Base-by-base conservation (phyloP, 2,329 filamentous ascomycete species). In the Fusarium subtropicale region DNA sequence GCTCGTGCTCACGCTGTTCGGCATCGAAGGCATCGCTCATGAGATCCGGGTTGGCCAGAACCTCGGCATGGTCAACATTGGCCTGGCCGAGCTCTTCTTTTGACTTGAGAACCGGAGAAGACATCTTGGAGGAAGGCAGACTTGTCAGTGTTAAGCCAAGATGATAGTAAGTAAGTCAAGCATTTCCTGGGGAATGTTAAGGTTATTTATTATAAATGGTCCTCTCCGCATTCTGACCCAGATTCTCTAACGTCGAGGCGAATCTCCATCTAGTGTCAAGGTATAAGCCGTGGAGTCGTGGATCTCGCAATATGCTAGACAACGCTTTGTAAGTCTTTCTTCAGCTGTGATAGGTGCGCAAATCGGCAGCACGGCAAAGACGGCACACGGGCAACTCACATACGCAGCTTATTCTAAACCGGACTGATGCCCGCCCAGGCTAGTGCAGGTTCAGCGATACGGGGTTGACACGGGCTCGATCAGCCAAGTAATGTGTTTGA, bases 1-100 rank as follows among this genome's bases (percentile, higher is more conserved):
- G 78, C 30, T 81, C 67, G 66, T 82, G 80, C 73, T 84, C 82
- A 33, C 70, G 72, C 50, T 81, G 81, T 76, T 84, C 83, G 13
- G 69, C 73, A 33, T 74, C 71, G 1, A 75, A 67, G 1, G 73
- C 73, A 66, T 63, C 72, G 11, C 58, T 64, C 73, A 63, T 75
- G 18, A 68, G 44, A 12, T 71, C 59, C 31, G 38, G 36, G 18
- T 73, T 72, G 31, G 67, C 69, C 11, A 69, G 54, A 22, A 57
- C 44, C 30, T 66, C 53, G 1, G 33, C 20, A 33, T 60, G 69
- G 42, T 51, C 67, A 28, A 71, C 54, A 3, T 74, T 69, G 24
- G 55, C n/a, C 6, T 62, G 44, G 26, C 53, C 56, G 30, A 58
- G 18, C n/a, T 56, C 46, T 15, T 45, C 56, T 44, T 66, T 63